Conservation (phyloP, 495 filamentous ascomycete genomes). For the Penicillium steckii region DNA sequence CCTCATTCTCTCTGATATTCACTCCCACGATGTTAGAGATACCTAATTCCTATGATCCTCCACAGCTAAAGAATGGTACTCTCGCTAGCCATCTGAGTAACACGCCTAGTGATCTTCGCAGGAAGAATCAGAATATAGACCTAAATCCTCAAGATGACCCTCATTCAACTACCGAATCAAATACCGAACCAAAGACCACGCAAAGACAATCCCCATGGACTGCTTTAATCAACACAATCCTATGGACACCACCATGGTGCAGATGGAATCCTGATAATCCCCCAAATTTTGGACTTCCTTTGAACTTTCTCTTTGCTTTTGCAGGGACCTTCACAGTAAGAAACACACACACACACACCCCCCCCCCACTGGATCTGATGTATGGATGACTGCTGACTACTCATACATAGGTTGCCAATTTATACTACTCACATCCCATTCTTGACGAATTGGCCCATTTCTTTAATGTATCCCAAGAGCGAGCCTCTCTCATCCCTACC, state of each 20-base stretch:
- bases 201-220: not conserved
- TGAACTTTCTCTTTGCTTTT: constrained; percentile 64
- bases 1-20: no score
- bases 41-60: no score
- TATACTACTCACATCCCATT: constrained; percentile 73
- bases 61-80: no score
- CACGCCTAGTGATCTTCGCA: no score
- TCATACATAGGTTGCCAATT: constrained; percentile 53
- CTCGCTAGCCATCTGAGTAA: no score
- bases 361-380: not conserved
- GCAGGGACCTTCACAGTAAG: constrained; percentile 33
- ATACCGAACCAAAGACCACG: no score
- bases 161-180: not conserved
- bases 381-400: not conserved
- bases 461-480: constrained; percentile 59
- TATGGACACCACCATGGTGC: constrained; percentile 56
- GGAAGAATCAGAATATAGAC: no score
- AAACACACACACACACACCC: not conserved
- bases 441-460: constrained; percentile 60
- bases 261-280: constrained; percentile 58
- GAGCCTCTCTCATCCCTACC: constrained; percentile 65
- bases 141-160: not conserved
- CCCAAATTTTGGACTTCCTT: constrained; percentile 54
- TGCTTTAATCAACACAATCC: constrained; percentile 25
- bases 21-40: no score